A percentile compares a stretch with the other conserved stretches of the same genome.
Conservation (phyloP, 2,329 filamentous ascomycete species). For the Paraphaeosphaeria minitans region DNA sequence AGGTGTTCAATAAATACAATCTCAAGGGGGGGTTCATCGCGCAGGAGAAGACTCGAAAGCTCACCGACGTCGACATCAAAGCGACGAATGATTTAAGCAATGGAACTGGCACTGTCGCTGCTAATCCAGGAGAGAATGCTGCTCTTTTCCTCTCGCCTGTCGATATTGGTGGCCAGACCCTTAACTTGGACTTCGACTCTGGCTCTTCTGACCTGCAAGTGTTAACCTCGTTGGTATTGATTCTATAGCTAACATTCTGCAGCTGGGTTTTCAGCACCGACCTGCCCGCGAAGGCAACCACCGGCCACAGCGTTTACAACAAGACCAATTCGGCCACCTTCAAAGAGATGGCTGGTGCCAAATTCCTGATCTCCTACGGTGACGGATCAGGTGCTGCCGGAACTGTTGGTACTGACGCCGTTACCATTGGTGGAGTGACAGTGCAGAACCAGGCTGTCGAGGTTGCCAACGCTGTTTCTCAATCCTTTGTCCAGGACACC, state of each 20-base stretch:
- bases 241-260: slow-evolving; percentile 20
- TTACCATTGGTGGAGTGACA: slow-evolving; percentile 68
- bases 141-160: slow-evolving; percentile 73
- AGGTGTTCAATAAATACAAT: slow-evolving; percentile 71
- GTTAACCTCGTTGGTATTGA: slow-evolving; percentile 22
- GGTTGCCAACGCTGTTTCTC: slow-evolving; percentile 64
- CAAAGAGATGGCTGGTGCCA: slow-evolving; percentile 54
- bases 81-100: slow-evolving; percentile 26
- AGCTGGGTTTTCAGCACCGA: slow-evolving; percentile 73
- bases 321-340: slow-evolving; percentile 59
- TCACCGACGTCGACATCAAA: slow-evolving; percentile 27
- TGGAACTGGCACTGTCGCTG: slow-evolving; percentile 64
- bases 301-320: slow-evolving; percentile 62
- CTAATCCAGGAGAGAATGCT: slow-evolving; percentile 68
- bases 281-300: slow-evolving; percentile 53
- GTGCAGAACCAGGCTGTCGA: slow-evolving; percentile 70
- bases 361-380: slow-evolving; percentile 71
- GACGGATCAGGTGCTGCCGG: slow-evolving; percentile 68
- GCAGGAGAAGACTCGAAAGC: slow-evolving; percentile 22
- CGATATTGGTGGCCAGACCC: slow-evolving; percentile 69
- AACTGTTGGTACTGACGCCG: slow-evolving; percentile 69
- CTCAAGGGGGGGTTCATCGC: slow-evolving; percentile 51
- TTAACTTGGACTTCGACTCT: slow-evolving; percentile 76
- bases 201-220: slow-evolving; percentile 72
- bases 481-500: slow-evolving; percentile 64